Percentiles rank a stretch among this genome's conserved stretches.
phyloP scores from a whole-genome alignment of 1,284 basidiomycete genomes.

The Naganishia cerealis region DNA sequence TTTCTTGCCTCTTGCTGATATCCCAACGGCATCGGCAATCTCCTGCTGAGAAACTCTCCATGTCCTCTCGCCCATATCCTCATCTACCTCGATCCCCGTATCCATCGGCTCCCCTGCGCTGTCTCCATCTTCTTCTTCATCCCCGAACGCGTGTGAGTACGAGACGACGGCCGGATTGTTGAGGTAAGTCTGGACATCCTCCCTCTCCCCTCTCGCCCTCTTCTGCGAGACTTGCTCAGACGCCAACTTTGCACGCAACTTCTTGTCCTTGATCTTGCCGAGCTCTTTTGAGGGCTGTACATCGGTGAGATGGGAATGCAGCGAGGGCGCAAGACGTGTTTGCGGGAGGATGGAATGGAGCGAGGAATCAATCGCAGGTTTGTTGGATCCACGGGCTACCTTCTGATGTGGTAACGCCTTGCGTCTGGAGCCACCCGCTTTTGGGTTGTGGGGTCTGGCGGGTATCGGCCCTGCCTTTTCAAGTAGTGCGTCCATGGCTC shows the following conservation, averaged over 20 bases:
- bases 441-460: constrained; percentile 29
- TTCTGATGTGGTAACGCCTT: constrained; percentile 50
- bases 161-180: constrained; percentile 34
- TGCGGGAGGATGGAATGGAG: constrained; percentile 60
- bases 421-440: constrained; percentile 20
- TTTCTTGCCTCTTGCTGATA: constrained; percentile 70
- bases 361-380: constrained; percentile 59
- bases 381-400: constrained; percentile 43
- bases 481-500: constrained; percentile 68
- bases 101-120: constrained; percentile 40
- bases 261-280: constrained; percentile 65
- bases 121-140: constrained; percentile 17
- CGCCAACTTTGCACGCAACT: constrained; percentile 68
- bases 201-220: constrained; percentile 45
- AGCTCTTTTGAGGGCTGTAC: constrained; percentile 35
- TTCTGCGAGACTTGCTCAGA: constrained; percentile 58
- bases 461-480: constrained; percentile 66
- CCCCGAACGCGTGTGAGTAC: constrained; percentile 4
- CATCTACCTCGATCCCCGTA: constrained; percentile 51
- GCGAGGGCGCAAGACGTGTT: constrained; percentile 47
- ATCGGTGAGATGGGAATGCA: constrained; percentile 36
- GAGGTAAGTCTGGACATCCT: constrained; percentile 53
- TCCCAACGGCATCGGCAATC: constrained; percentile 68
- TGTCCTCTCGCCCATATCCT: constrained; percentile 65
- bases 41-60: constrained; percentile 84